phyloP scores from a whole-genome alignment of 352 stramenopile species.

The Globisporangium perplexum region DNA sequence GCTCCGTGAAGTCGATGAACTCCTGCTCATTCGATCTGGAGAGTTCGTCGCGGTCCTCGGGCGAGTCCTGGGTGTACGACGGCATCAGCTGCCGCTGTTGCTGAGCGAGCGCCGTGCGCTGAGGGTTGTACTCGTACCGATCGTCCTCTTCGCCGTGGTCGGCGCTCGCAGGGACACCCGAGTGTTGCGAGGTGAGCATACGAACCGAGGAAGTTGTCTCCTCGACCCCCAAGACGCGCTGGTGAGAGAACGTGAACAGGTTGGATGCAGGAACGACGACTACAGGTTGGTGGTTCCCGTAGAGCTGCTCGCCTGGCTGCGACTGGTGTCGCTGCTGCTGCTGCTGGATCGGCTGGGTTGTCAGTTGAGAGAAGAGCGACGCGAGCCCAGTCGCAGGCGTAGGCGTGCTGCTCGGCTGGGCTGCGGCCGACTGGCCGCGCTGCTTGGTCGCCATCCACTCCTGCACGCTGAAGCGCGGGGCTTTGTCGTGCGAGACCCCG shows the following conservation, averaged over 20 bases:
- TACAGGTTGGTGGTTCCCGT: not conserved
- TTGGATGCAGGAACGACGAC: not conserved
- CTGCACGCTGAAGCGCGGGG: conserved; percentile 54
- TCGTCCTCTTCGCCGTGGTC: not conserved
- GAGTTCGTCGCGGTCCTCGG: not conserved
- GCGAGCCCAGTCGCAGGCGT: conserved; percentile 2
- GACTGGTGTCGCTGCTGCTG: not conserved
- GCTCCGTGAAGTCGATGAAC: conserved; percentile 45
- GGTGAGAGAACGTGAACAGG: conserved; percentile 4
- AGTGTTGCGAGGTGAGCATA: not conserved
- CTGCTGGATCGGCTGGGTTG: not conserved
- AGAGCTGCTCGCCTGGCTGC: not conserved
- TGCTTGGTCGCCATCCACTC: conserved; percentile 72
- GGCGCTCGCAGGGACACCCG: not conserved
- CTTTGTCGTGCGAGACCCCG: conserved; percentile 69
- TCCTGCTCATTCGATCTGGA: conserved; percentile 16
- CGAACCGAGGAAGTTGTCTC: conserved; percentile 2
- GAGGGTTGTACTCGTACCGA: conserved; percentile 24
- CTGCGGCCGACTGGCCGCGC: conserved; percentile 20
- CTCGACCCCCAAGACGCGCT: not conserved
- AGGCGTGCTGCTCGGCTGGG: conserved; percentile 16
- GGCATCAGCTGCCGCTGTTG: conserved; percentile 1
- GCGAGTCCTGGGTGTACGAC: not conserved
- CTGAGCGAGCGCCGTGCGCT: conserved; percentile 11
- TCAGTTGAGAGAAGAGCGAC: not conserved